Base-by-base conservation (phyloP, 2,329 filamentous ascomycete species). In the Xylaria sp. region DNA sequence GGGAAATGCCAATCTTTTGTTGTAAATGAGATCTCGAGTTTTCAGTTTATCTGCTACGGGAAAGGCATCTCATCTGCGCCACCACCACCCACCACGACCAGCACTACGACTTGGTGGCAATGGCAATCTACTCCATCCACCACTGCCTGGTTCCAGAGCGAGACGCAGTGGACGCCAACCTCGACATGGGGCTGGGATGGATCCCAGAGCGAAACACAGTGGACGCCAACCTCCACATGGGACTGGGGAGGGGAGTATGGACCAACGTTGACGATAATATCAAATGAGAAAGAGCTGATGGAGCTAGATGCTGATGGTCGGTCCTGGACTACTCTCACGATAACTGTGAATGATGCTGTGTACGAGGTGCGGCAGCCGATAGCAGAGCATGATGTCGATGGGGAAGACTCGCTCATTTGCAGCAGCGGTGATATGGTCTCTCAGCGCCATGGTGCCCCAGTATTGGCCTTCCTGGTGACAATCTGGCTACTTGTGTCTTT, bases 11-110 rank as follows among this genome's bases (percentile, higher is more conserved):
- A 58, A 58, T 58, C 55, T 22, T 58, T 58, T 27, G 27, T 15
- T 33, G 39, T 58, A 47, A 47, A 31, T 47, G 55, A 58, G 39
- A 58, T 58, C 39, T 45, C 55, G 25, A 47, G 55, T 58, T 58
- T 47, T 27, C 55, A 45, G 55, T 58, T 58, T 58, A 58, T 58
- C 55, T 47, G 39, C 55, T 58, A 58, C 36, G 55, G 55, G 39
- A 58, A 58, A 25, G 39, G 55, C 55, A 39, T 58, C 55, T 58
- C 55, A 47, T 58, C 55, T 22, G 27, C 29, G 44, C 44, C 44
- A 59, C 56, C n/a, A n/a, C 56, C 56, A 49, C 50, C 44, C 20
- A 59, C 44, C 39, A 59, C 31, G 44, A 59, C 44, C 22, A 59
- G 44, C 44, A 59, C 44, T 50, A 59, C 31, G 44, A 59, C 44